These are phyloP conservation scores for Ophiostoma quercus DNA, from an alignment of 2,329 filamentous ascomycete species.

Conservation along the genomic window DNA sequence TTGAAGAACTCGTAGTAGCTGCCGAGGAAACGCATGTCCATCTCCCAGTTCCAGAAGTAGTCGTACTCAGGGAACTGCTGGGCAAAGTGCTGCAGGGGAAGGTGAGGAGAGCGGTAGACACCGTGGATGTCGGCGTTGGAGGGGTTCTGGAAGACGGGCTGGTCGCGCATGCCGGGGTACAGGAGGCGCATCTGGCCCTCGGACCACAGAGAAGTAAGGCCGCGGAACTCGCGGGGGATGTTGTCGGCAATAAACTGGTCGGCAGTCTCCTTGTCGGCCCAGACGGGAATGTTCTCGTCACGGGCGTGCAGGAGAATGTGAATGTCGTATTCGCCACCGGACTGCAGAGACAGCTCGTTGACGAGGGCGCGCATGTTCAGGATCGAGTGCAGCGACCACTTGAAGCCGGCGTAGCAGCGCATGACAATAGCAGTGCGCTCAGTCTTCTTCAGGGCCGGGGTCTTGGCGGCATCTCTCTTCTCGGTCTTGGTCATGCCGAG, in stretches of 20 bases:
- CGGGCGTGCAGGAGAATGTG: constrained; percentile 84
- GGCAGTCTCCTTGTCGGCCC: constrained; percentile 70
- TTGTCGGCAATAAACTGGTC: constrained; percentile 62
- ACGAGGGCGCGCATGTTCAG: constrained; percentile 78
- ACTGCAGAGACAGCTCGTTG: constrained; percentile 68
- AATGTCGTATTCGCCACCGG: constrained; percentile 74
- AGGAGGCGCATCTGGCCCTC: constrained; percentile 77
- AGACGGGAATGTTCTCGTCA: constrained; percentile 72
- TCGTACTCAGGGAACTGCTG: constrained; percentile 59
- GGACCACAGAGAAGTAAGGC: constrained; percentile 77
- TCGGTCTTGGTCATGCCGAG: constrained; percentile 18
- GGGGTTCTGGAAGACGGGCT: constrained; percentile 54
- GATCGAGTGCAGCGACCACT: constrained; percentile 71
- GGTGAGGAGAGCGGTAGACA: constrained; percentile 61
- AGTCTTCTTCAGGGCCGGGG: constrained; percentile 37
- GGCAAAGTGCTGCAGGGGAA: constrained; percentile 60
- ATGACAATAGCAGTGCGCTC: constrained; percentile 70
- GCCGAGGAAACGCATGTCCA: constrained; percentile 61
- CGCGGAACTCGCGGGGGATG: constrained; percentile 70
- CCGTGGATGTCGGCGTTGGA: constrained; percentile 57
- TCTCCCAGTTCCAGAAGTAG: constrained; percentile 67
- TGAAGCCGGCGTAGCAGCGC: constrained; percentile 72
- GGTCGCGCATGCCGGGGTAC: constrained; percentile 66
- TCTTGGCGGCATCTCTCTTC: constrained; percentile 6
- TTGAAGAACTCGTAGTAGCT: constrained; percentile 70